These are phyloP conservation scores for Bacidia gigantensis DNA, from an alignment of 495 filamentous ascomycete genomes.

Conservation along the genomic window DNA sequence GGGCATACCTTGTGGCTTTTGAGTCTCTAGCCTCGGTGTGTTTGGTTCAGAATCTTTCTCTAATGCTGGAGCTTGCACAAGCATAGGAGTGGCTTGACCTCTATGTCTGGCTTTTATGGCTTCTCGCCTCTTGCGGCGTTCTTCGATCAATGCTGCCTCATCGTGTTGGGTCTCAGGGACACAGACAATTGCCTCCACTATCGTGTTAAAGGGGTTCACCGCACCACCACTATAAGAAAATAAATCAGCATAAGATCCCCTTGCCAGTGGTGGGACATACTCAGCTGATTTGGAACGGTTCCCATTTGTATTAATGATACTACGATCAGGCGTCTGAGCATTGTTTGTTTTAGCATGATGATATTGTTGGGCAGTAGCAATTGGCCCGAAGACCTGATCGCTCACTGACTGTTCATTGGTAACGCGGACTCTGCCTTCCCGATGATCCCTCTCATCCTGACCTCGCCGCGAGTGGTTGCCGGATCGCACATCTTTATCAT, in stretches of 20 bases:
- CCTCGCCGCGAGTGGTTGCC: not conserved
- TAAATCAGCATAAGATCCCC: not conserved
- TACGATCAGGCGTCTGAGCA: conserved; percentile 42
- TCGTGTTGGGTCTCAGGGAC: conserved; percentile 40
- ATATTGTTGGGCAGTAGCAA: conserved; percentile 42
- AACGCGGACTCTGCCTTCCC: conserved; percentile 23
- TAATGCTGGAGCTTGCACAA: conserved; percentile 62
- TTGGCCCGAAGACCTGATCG: conserved; percentile 45
- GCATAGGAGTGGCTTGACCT: conserved; percentile 55
- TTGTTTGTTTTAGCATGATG: conserved; percentile 54
- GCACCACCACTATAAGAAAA: conserved; percentile 11
- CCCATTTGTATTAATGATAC: conserved; percentile 14
- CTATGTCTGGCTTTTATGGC: conserved; percentile 76
- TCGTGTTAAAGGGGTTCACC: conserved; percentile 7
- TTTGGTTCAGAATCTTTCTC: conserved; percentile 41
- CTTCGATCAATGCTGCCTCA: conserved; percentile 69
- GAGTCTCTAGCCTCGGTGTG: conserved; percentile 27
- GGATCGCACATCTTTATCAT: not conserved
- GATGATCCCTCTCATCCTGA: conserved; percentile 2
- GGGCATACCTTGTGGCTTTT: not conserved
- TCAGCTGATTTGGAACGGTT: conserved; percentile 21
- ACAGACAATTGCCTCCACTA: conserved; percentile 24
- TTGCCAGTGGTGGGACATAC: conserved; percentile 25
- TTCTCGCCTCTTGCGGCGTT: conserved; percentile 74
- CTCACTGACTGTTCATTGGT: conserved; percentile 51